Percentiles rank a stretch among this genome's conserved stretches.
Conservation (phyloP, 1,284 basidiomycete genomes). For the Sporisorium exsertum region DNA sequence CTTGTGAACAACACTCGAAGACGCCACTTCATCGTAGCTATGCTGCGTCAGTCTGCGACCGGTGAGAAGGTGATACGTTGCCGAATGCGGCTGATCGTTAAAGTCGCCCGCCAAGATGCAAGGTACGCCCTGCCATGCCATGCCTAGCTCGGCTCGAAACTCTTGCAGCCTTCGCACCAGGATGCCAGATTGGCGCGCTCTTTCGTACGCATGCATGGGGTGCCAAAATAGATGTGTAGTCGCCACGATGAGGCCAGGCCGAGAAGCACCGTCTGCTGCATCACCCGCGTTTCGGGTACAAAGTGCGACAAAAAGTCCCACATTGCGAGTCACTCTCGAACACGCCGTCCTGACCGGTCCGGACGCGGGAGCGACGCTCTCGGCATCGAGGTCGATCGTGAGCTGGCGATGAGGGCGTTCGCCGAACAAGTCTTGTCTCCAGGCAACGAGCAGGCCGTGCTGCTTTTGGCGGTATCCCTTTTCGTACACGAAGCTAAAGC, state of each 20-base stretch:
- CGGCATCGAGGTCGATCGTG: conserved; percentile 55
- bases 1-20: conserved; percentile 83
- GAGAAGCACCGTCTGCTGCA: neutral
- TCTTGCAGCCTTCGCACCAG: conserved; percentile 77
- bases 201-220: conserved; percentile 81
- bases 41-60: conserved; percentile 70
- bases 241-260: conserved; percentile 77
- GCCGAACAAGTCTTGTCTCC: conserved; percentile 47
- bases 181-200: conserved; percentile 76
- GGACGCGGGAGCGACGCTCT: conserved; percentile 23
- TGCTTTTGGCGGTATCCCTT: conserved; percentile 66
- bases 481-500: conserved; percentile 61
- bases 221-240: conserved; percentile 96
- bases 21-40: conserved; percentile 73
- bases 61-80: conserved; percentile 82
- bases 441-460: conserved; percentile 66
- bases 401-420: conserved; percentile 18
- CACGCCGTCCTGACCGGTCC: conserved; percentile 34
- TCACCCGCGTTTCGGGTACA: conserved; percentile 6
- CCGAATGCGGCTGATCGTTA: conserved; percentile 88
- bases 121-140: conserved; percentile 76
- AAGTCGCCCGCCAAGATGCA: conserved; percentile 90
- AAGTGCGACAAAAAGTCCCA: conserved; percentile 61
- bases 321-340: conserved; percentile 55
- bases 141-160: conserved; percentile 72